These are phyloP conservation scores for Malania oleifera DNA, from an alignment of 164 flowering plant species.

Conservation along the genomic window DNA sequence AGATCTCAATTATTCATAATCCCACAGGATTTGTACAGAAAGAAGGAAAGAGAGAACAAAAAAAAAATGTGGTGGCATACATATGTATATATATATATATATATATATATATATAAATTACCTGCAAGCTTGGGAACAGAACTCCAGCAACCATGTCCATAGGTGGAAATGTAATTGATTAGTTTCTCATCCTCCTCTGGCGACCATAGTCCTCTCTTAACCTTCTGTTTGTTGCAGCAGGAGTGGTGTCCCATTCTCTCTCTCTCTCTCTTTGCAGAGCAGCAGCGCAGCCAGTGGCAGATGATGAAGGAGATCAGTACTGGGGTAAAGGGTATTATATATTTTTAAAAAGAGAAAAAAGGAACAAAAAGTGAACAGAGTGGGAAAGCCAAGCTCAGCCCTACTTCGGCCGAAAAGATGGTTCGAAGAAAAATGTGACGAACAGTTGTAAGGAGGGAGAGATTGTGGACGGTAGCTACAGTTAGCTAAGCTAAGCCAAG, in stretches of 20 bases:
- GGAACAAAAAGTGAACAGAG: neutral
- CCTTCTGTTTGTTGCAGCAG: conserved; percentile 88
- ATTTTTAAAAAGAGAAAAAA: conserved; percentile 4
- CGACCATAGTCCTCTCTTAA: conserved; percentile 85
- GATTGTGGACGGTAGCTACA: no score
- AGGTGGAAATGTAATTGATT: conserved; percentile 63
- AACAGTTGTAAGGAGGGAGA: neutral
- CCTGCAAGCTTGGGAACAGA: conserved; percentile 83
- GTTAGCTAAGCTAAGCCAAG: no score
- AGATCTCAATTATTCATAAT: neutral
- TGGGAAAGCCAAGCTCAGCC: neutral
- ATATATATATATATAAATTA: conserved; percentile 4
- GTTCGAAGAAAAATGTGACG: neutral
- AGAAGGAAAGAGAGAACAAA: neutral
- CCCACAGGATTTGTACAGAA: neutral
- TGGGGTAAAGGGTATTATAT: no score
- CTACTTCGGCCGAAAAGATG: neutral
- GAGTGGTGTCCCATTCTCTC: conserved; percentile 72
- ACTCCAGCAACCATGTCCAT: conserved; percentile 92
- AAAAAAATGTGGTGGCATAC: neutral
- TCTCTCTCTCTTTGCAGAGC: conserved; percentile 14
- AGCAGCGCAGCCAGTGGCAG: conserved; percentile 5
- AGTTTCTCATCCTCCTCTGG: conserved; percentile 94
- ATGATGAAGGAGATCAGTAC: neutral
- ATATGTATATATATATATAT: neutral